These are phyloP conservation scores for Dothideomycetidae sp. DNA, from an alignment of 2,329 filamentous ascomycete species.

Conservation along the genomic window DNA sequence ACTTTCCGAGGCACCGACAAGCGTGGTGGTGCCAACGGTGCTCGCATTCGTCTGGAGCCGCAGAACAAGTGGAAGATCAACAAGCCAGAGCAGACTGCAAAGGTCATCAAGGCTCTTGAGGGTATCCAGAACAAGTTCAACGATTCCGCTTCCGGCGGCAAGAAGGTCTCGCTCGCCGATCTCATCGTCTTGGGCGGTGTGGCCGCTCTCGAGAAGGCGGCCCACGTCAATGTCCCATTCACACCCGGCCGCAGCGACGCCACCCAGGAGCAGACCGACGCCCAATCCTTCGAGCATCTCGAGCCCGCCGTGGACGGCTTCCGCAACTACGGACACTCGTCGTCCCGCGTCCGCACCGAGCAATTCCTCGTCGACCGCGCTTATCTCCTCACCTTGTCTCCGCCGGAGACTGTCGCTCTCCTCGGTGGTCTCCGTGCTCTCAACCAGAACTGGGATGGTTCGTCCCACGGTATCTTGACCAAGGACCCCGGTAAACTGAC, in stretches of 20 bases:
- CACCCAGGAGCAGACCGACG: conserved; percentile 56
- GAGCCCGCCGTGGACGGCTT: conserved; percentile 61
- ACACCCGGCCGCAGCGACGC: conserved; percentile 59
- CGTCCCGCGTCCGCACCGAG: conserved; percentile 47
- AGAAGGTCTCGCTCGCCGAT: conserved; percentile 67
- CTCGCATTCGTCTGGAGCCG: conserved; percentile 58
- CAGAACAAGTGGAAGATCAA: conserved; percentile 62
- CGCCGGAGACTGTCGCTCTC: conserved; percentile 56
- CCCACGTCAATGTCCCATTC: conserved; percentile 53
- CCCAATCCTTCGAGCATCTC: conserved; percentile 47
- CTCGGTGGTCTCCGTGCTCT: conserved; percentile 58
- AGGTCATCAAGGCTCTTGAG: conserved; percentile 50
- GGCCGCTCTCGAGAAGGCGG: conserved; percentile 60
- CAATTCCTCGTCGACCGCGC: conserved; percentile 59
- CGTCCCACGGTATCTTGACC: conserved; percentile 53
- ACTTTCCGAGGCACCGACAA: conserved; percentile 65
- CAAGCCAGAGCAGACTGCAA: conserved; percentile 51
- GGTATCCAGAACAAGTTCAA: conserved; percentile 54
- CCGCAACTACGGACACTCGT: conserved; percentile 61
- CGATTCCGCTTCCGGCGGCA: conserved; percentile 35
- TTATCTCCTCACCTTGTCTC: conserved; percentile 53
- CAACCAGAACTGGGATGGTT: conserved; percentile 57
- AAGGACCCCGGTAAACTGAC: conserved; percentile 52
- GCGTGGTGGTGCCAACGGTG: conserved; percentile 70
- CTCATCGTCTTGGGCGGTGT: conserved; percentile 61